Base-by-base conservation (phyloP, 2,329 filamentous ascomycete genomes). In the Herpotrichia juniperi region DNA sequence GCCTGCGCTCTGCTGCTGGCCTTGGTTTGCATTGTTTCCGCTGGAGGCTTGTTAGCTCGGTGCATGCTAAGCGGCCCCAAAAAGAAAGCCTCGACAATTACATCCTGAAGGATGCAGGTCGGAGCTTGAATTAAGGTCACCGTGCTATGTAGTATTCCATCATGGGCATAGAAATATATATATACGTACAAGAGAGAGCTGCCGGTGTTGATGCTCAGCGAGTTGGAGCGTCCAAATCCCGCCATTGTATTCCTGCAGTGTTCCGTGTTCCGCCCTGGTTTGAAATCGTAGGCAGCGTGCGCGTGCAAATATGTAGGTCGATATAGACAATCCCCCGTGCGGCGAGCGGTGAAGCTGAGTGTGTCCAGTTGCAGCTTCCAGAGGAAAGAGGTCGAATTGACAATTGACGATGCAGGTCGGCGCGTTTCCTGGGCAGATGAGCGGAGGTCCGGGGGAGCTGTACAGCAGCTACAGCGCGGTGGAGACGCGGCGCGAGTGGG, bases 141-240 rank as follows among this genome's bases (percentile, higher is more conserved):
- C 34, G 26, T 22, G 34, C 30, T 52, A 16, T 48, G 42, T 30
- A 43, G 49, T 44, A 52, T 52, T 43, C 26, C 43, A 45, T 34
- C 28, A 16, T 35, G 21, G 10, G 16, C 44, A 30, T 7, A 14
- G 32, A 21, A 26, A 37, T 54, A 50, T 50, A 63, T 61, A 61
- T 56, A 53, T 24, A 73, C 78, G 70, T 70, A 80, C 79, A 80
- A 80, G 40, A 79, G 69, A 46, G 76, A 75, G 66, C 78, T 66
- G 55, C 76, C 77, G 17, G 82, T 84, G 62, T 84, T 85, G 62
- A 84, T 78, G 53, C 77, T 81, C 64, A 84, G 72, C 51, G 76
- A 78, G 62, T 79, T 79, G 21, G 77, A 79, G 42, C 78, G 72
- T 39, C 76, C 77, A 59, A 80, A 77, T 37, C 76, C 76, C 63